phyloP scores from a whole-genome alignment of 225 moss, liverwort and hornwort genomes.

The Pseudisothecium myosuroides region DNA sequence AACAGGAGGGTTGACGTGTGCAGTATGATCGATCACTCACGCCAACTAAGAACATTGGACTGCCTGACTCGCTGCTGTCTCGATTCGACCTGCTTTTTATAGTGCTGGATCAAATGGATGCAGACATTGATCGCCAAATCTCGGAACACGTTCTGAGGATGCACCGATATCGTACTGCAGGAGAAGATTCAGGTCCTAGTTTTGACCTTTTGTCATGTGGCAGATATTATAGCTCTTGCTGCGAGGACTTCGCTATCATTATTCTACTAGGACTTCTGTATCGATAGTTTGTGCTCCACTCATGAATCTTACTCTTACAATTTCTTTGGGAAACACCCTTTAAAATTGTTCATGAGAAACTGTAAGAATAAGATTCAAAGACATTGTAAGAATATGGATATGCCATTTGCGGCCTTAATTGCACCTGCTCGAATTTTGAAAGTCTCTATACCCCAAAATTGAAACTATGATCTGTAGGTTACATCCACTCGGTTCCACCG shows the following conservation, averaged over 20 bases:
- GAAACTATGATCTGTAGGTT: neutral
- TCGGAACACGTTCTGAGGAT: constrained; percentile 76
- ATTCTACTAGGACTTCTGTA: neutral
- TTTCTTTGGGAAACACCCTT: neutral
- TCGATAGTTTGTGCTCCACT: neutral
- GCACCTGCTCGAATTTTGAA: neutral
- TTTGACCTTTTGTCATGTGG: neutral
- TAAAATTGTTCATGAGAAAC: neutral
- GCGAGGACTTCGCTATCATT: neutral
- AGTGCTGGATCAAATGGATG: constrained; percentile 83
- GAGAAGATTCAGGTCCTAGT: constrained; percentile 62
- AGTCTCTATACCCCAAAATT: neutral
- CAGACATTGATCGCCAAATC: constrained; percentile 72
- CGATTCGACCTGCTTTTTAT: constrained; percentile 81
- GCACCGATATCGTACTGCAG: constrained; percentile 82
- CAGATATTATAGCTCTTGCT: neutral
- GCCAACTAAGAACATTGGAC: constrained; percentile 81
- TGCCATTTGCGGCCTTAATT: too few relatives aligned
- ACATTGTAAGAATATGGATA: neutral
- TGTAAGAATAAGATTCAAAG: too few relatives aligned
- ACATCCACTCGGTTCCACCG: neutral
- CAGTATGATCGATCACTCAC: constrained; percentile 86
- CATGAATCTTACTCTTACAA: neutral
- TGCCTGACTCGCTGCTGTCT: constrained; percentile 79
- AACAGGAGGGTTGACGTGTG: neutral